A percentile compares a stretch with the other conserved stretches of the same genome.
These are phyloP conservation scores for Citrullus amarus DNA, from an alignment of 306 rosid genomes.

Conservation along the genomic window DNA sequence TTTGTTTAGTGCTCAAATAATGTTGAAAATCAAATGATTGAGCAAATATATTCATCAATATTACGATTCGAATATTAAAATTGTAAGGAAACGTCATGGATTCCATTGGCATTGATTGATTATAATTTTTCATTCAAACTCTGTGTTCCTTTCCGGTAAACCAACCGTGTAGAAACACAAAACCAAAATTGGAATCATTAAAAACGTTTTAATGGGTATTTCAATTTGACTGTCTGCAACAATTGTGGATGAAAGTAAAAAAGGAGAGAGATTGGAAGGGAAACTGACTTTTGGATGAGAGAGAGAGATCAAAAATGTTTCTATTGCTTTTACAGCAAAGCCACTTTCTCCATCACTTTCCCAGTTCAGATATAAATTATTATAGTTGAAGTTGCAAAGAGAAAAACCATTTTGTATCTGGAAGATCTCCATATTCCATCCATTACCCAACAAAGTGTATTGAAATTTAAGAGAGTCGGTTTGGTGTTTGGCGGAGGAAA, in stretches of 20 bases:
- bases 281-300: constrained; percentile 5
- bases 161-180: background rate
- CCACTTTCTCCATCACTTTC: constrained; percentile 8
- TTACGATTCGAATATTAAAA: background rate
- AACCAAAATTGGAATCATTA: background rate
- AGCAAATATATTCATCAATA: background rate
- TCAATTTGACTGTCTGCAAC: background rate
- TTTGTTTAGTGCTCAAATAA: background rate
- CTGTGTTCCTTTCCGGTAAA: background rate
- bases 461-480: background rate
- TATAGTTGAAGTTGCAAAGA: background rate
- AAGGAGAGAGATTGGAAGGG: background rate
- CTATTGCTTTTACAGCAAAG: constrained; percentile 12
- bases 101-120: background rate
- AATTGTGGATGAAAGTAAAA: background rate
- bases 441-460: background rate
- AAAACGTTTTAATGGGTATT: background rate
- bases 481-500: background rate
- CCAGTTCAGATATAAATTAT: background rate
- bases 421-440: background rate
- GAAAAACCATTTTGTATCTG: background rate
- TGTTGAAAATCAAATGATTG: background rate
- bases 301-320: constrained; percentile 4
- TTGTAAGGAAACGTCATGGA: background rate
- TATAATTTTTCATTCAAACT: background rate